Evolutionary conservation across 2,329 filamentous ascomycete genomes (phyloP).

Genomic region (Amauroascus niger): DNA sequence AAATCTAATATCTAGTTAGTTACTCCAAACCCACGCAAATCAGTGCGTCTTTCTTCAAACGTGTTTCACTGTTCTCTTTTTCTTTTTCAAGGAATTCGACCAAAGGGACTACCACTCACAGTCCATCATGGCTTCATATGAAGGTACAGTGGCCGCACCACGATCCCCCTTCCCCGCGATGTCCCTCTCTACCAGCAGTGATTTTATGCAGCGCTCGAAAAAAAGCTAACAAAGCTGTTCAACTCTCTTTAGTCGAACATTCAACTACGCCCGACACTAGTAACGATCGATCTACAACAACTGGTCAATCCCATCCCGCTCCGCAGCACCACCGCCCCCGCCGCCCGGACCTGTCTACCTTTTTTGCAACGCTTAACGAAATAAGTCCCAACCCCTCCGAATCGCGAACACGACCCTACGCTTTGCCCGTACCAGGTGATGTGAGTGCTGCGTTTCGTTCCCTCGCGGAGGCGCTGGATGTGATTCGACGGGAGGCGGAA

Average conservation of each 20-base stretch:
- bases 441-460: conserved; percentile 51
- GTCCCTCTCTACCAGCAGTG: background rate
- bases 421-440: conserved; percentile 51
- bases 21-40: no score
- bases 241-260: conserved; percentile 32
- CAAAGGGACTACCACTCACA: background rate
- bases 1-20: no score
- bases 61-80: no score
- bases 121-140: conserved; percentile 35
- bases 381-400: conserved; percentile 44
- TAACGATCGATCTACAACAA: conserved; percentile 17
- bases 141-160: conserved; percentile 25
- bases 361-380: conserved; percentile 52
- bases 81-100: background rate
- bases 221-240: conserved; percentile 5
- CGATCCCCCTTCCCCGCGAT: background rate
- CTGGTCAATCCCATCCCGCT: conserved; percentile 19
- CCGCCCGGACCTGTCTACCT: conserved; percentile 55
- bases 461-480: conserved; percentile 51
- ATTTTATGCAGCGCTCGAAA: background rate
- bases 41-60: no score
- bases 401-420: conserved; percentile 46
- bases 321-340: conserved; percentile 32
- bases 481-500: conserved; percentile 44
- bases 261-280: conserved; percentile 27